A percentile compares a stretch with the other conserved stretches of the same genome.
Evolutionary conservation across 2,329 filamentous ascomycete species (phyloP).

Genomic region (Hypoxylon rubiginosum): DNA sequence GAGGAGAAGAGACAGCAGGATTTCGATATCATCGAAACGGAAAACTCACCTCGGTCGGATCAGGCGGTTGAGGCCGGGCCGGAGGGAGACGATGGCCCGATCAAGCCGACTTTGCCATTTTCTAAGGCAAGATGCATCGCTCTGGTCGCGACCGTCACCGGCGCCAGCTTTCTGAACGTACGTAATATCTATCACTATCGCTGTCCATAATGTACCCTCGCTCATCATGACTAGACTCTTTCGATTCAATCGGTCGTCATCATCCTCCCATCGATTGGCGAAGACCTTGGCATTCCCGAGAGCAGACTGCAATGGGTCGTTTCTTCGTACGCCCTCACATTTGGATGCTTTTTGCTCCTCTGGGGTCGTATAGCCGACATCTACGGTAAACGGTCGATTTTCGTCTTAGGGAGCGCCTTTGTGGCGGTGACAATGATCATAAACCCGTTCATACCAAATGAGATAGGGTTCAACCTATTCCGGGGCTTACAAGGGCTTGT

Average conservation of each 20-base stretch:
- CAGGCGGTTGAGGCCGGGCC: constrained; percentile 21
- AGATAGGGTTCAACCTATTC: constrained; percentile 77
- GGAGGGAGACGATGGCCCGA: constrained; percentile 34
- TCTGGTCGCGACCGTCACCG: constrained; percentile 67
- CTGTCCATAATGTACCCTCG: background rate
- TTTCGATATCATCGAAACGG: constrained; percentile 27
- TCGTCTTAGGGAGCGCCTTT: constrained; percentile 74
- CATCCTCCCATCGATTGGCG: constrained; percentile 72
- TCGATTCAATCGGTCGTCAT: constrained; percentile 72
- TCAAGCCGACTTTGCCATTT: constrained; percentile 51
- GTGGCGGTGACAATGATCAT: constrained; percentile 69
- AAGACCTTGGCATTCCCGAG: constrained; percentile 68
- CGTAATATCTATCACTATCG: constrained; percentile 23
- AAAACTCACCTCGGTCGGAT: constrained; percentile 6
- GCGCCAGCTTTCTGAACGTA: constrained; percentile 70
- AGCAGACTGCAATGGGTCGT: constrained; percentile 75
- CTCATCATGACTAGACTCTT: constrained; percentile 60
- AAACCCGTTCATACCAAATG: constrained; percentile 74
- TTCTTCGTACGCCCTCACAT: constrained; percentile 74
- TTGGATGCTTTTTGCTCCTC: constrained; percentile 76
- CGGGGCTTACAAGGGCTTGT: constrained; percentile 75
- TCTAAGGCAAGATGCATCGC: constrained; percentile 68
- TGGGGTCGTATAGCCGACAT: constrained; percentile 78
- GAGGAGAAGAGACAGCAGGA: constrained; percentile 26
- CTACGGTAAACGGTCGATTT: constrained; percentile 75